Evolutionary conservation across 495 filamentous ascomycete species (phyloP), one percentile per base, ranked within the genome.

Genomic region (Hypoxylon crocopeplum): DNA sequence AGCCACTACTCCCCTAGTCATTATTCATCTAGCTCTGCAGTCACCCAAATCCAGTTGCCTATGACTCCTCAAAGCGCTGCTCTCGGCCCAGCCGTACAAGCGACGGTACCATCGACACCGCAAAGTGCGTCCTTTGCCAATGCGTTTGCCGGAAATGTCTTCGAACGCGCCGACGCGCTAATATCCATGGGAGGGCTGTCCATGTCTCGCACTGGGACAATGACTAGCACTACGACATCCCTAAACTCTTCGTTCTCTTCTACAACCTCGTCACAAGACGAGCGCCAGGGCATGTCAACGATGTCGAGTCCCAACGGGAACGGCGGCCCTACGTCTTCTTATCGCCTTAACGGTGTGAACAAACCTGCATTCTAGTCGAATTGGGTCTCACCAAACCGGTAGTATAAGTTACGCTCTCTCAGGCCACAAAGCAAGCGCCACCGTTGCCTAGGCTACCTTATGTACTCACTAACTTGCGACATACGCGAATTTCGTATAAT

Each of bases 21-120:
- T 25, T 66, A 67, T 32, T 58, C 56, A 10, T 55, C 71, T 64
- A 47, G 56, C 56, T 50, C 72, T 38, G 56, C 59, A 48, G 48
- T 46, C 15, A 62, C 70, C 11, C 69, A 70, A 40, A 60, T 69
- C 37, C 69, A 76, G 24, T 57, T 83, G 25, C 81, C 82, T 1
- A 83, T 84, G 78, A 84, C 80, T 16, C 92, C 92, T 5, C 79
- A 93, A 52, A 93, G 89, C 63, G 92, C 92, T 12, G 92, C 92
- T 11, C 81, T 96, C 3, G 92, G 92, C 3, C 89, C 91, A 6
- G 92, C 92, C 30, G 91, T 90, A 12, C 90, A 94, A 69, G 91
- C 92, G 1, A 97, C 92, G 0, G 86, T 96, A 15, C 91, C 92
- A 22, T 88, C 86, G 7, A 92, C 88, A 0, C 89, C 89, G 19